Evolutionary conservation across 768 basidiomycete genomes (phyloP), one percentile per base, ranked within the genome.

Genomic region (Sutorius australiensis): DNA sequence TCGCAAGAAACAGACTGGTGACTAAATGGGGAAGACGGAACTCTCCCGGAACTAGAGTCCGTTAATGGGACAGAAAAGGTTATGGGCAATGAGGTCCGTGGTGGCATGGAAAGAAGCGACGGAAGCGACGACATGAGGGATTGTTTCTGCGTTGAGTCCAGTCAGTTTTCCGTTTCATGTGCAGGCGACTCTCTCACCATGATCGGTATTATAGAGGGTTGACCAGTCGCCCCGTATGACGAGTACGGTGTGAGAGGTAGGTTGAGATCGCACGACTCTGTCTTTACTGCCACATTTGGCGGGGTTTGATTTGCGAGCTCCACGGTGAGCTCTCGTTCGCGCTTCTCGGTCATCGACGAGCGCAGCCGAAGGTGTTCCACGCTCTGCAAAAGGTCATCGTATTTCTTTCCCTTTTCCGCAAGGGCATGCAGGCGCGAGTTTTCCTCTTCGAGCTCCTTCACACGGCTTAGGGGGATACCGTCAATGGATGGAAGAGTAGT

Each of bases 371-470:
- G 80, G 56, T 78, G 77, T 61, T 89, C 86, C 56, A 89, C 72
- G 67, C 84, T 82, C 44, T 80, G 80, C 50, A 77, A 62, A 48
- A 83, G 74, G 13, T 75, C 73, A 34, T 72, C 70, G 40, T 66
- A 65, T 37, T 65, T 65, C 59, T 63, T 66, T 48, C 73, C 73
- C 39, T 67, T 72, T 65, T 81, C 78, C 54, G 84, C 75, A 56
- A 88, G 72, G 37, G 77, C 77, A 32, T 82, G 76, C 48, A 93
- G 82, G 37, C 84, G 77, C 40, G 81, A 85, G 61, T 91, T 92
- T 67, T 92, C 92, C 67, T 87, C 82, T 72, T 92, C 91, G 30
- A 93, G 76, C 65, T 89, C 86, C 56, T 83, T 81, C 62, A 93
- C 89, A 52, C 86, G 91, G 62, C 91, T 93, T 72, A 54, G 39